Base-by-base conservation (phyloP, 2,329 filamentous ascomycete species). In the Fusarium tjaetaba region DNA sequence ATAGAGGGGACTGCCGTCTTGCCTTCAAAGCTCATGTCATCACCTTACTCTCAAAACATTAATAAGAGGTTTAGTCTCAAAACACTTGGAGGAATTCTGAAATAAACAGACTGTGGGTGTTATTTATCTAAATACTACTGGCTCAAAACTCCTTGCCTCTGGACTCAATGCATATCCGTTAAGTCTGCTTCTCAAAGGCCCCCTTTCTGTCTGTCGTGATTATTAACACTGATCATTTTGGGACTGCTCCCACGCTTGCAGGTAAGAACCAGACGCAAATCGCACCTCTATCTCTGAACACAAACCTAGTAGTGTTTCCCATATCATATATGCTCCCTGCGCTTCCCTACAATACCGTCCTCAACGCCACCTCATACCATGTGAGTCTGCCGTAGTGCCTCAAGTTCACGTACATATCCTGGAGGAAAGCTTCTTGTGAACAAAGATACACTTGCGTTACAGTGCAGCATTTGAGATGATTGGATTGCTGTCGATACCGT, bases 81-180 rank as follows among this genome's bases (percentile, higher is more conserved):
- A 15, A 24, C 36, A 36, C 15, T 28, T 16, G 28, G 15, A 28
- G 15, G 26, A 16, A 22, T 41, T 24, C 30, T 22, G 22, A 60
- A 38, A 39, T n/a, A 52, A 49, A 51, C 38, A 67, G 56, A 52
- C n/a, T 61, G 51, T 46, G 52, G 26, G 49, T 58, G 18, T 52
- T 51, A 46, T 73, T 61, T 63, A 61, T 64, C 68, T 63, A 26
- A 63, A 70, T 68, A 64, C 61, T 62, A 70, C 66, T 58, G 42
- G 22, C 45, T 38, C 68, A 42, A 24, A 53, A 67, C 62, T 58
- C 66, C 64, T 68, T 59, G 41, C 70, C 55, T 58, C 49, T 59
- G 62, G 52, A 65, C 70, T 67, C 49, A 42, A 76, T 78, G 58
- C 75, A 78, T 77, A 71, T 69, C 71, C 70, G 72, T 76, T 76